Conservation (phyloP, 768 basidiomycete species). For the Suillus placidus region DNA sequence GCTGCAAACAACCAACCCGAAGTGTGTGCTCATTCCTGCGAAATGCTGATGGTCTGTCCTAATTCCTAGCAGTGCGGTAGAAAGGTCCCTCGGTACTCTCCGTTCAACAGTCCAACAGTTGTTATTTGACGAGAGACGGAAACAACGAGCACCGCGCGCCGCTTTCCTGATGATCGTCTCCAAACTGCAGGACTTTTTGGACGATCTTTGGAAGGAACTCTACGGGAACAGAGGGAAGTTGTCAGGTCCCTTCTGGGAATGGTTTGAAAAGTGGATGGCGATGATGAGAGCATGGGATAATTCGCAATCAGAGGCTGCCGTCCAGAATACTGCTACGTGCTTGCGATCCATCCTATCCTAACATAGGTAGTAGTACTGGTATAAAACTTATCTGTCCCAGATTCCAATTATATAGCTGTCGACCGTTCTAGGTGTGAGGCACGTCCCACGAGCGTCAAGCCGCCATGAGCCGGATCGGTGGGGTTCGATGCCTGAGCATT, state of each 20-base stretch:
- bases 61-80: not conserved
- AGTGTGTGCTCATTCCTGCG: not conserved
- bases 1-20: constrained; percentile 4
- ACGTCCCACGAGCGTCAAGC: no score
- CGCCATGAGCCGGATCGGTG: no score
- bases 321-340: not conserved
- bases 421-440: no score
- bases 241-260: constrained; percentile 4
- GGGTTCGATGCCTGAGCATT: no score
- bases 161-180: not conserved
- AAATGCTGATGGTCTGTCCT: not conserved
- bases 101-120: constrained; percentile 2
- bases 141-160: constrained; percentile 1
- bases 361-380: not conserved
- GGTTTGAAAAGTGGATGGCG: constrained; percentile 8
- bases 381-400: no score
- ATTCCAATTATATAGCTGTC: no score
- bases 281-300: constrained; percentile 9
- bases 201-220: constrained; percentile 3
- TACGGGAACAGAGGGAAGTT: not conserved
- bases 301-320: constrained; percentile 2
- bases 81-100: constrained; percentile 2
- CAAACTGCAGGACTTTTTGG: constrained; percentile 2
- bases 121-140: not conserved
- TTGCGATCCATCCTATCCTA: constrained; percentile 2